These are phyloP conservation scores for Cubamyces sp. DNA, from an alignment of 768 basidiomycete genomes.

Conservation along the genomic window DNA sequence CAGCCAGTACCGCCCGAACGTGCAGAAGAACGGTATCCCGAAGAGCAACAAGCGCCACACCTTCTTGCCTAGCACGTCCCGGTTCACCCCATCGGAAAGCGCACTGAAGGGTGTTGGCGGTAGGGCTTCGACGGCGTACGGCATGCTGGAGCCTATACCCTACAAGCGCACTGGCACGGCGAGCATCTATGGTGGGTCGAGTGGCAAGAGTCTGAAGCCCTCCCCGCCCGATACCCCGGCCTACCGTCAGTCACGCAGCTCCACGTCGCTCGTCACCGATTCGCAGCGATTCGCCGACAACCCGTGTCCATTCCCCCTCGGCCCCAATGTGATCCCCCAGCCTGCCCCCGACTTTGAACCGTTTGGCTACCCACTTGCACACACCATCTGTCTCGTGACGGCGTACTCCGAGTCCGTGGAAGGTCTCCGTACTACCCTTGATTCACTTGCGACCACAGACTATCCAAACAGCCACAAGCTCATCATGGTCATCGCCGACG, in stretches of 20 bases:
- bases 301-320: slow-evolving; percentile 90
- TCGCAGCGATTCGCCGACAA: slow-evolving; percentile 61
- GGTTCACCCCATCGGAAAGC: slow-evolving; percentile 77
- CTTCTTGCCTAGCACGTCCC: slow-evolving; percentile 68
- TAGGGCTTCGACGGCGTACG: slow-evolving; percentile 67
- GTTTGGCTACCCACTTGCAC: slow-evolving; percentile 92
- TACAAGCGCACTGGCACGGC: slow-evolving; percentile 59
- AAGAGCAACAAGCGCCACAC: slow-evolving; percentile 58
- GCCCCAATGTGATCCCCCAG: slow-evolving; percentile 86
- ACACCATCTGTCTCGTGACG: slow-evolving; percentile 95
- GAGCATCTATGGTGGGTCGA: slow-evolving; percentile 34
- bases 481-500: slow-evolving; percentile 94
- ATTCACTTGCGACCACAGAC: slow-evolving; percentile 97
- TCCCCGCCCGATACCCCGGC: slow-evolving; percentile 76
- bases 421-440: slow-evolving; percentile 95
- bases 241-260: slow-evolving; percentile 78
- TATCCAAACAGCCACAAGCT: slow-evolving; percentile 98
- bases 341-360: slow-evolving; percentile 91
- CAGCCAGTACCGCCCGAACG: slow-evolving; percentile 87
- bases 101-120: slow-evolving; percentile 50
- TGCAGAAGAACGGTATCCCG: slow-evolving; percentile 69
- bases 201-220: slow-evolving; percentile 48
- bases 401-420: slow-evolving; percentile 98
- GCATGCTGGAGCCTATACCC: slow-evolving; percentile 61
- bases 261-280: slow-evolving; percentile 68